Conservation (phyloP, 768 basidiomycete genomes). For the Gloeopeniophorella convolvens region DNA sequence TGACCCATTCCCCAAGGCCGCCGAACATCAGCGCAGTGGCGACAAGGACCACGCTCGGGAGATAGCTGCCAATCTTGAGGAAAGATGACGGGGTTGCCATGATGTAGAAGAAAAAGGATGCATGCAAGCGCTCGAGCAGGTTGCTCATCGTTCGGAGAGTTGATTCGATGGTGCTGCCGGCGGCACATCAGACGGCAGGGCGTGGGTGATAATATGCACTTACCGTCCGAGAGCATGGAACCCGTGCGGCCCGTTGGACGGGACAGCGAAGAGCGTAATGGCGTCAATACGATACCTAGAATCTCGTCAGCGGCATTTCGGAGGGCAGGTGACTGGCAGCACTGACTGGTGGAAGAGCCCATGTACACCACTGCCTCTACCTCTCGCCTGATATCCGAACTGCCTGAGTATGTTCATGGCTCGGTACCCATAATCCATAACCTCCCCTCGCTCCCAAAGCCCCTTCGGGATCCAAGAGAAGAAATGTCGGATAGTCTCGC, state of each 20-base stretch:
- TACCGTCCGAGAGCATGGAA: constrained; percentile 90
- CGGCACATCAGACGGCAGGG: neutral
- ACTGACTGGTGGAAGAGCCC: constrained; percentile 81
- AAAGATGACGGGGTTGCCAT: constrained; percentile 60
- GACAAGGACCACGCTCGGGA: constrained; percentile 82
- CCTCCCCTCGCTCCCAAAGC: constrained; percentile 35
- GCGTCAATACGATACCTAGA: constrained; percentile 92
- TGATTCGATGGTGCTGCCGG: constrained; percentile 70
- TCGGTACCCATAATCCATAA: constrained; percentile 49
- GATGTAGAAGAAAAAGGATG: constrained; percentile 96
- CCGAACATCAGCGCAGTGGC: constrained; percentile 81
- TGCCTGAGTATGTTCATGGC: constrained; percentile 68
- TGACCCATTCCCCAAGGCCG: constrained; percentile 70
- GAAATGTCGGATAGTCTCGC: constrained; percentile 24
- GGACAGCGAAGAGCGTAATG: constrained; percentile 82
- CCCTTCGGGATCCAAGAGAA: constrained; percentile 42
- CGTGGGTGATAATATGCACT: constrained; percentile 22
- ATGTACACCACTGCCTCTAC: constrained; percentile 82
- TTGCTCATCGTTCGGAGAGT: constrained; percentile 89
- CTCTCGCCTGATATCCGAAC: constrained; percentile 65
- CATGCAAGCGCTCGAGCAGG: constrained; percentile 90
- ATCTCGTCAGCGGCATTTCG: neutral
- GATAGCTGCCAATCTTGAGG: constrained; percentile 84
- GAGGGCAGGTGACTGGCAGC: neutral
- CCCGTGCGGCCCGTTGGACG: constrained; percentile 88